These are phyloP conservation scores for Pseudotsuga menziesii DNA, from an alignment of 75 land plant species.

Conservation along the genomic window DNA sequence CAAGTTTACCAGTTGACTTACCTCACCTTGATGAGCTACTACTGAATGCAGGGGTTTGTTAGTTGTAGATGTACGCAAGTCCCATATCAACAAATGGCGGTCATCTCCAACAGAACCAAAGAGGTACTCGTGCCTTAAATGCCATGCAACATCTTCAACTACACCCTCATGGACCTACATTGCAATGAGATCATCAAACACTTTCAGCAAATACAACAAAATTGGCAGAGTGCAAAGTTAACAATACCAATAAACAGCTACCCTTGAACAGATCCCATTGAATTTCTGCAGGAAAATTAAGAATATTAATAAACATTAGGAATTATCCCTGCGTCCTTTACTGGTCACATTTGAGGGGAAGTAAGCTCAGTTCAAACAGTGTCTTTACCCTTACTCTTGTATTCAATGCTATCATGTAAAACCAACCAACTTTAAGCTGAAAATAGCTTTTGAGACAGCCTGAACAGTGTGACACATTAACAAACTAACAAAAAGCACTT, in stretches of 20 bases:
- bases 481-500: too few species aligned
- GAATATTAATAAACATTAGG: not conserved
- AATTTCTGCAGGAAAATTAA: not conserved
- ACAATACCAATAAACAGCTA: not conserved
- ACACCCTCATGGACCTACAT: conserved; percentile 77
- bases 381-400: not conserved
- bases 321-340: not conserved
- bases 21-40: conserved; percentile 82
- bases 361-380: not conserved
- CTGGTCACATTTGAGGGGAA: not conserved
- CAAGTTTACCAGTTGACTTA: conserved; percentile 12
- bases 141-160: conserved; percentile 99
- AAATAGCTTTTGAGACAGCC: too few species aligned
- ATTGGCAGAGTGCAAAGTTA: conserved; percentile 3
- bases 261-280: not conserved
- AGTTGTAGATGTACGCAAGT: conserved; percentile 44
- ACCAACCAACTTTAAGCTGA: not conserved
- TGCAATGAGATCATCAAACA: not conserved
- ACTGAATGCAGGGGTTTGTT: conserved; percentile 59
- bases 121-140: conserved; percentile 63
- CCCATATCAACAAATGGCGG: conserved; percentile 83
- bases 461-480: too few species aligned
- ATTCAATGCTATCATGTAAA: not conserved
- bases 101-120: conserved; percentile 98
- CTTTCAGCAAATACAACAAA: not conserved